Conservation (phyloP, 2,329 filamentous ascomycete species). For the Talaromyces atroroseus region DNA sequence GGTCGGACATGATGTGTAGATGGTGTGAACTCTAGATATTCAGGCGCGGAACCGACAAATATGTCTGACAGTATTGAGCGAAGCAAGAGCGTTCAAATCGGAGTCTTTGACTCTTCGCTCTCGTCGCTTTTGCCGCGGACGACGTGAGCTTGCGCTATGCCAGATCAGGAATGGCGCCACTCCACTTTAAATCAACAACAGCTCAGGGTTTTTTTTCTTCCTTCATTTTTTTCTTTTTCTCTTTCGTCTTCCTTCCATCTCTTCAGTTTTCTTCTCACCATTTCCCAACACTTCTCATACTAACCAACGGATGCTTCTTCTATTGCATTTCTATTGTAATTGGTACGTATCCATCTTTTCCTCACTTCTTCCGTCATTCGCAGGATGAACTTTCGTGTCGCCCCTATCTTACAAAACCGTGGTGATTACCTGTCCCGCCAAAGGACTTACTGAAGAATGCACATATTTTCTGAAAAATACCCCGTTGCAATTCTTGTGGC, state of each 20-base stretch:
- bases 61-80: no score
- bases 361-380: conserved; percentile 10
- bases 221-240: neutral
- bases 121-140: neutral
- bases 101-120: neutral
- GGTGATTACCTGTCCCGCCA: conserved; percentile 60
- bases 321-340: no score
- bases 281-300: no score
- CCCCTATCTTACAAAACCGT: conserved; percentile 56
- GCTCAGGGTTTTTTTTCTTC: conserved; percentile 8
- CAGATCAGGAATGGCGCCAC: neutral
- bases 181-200: conserved; percentile 2
- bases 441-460: conserved; percentile 51
- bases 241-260: conserved; percentile 15
- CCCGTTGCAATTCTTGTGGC: conserved; percentile 5
- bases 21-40: neutral
- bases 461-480: conserved; percentile 6
- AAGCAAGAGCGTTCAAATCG: no score
- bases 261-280: neutral
- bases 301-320: no score
- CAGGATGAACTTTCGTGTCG: conserved; percentile 58
- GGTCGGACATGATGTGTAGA: conserved; percentile 46
- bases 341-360: neutral
- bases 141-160: neutral
- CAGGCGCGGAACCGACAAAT: no score